These are phyloP conservation scores for Rhizopus stolonifer DNA, from an alignment of 371 early-diverging fungal genomes.

Conservation along the genomic window DNA sequence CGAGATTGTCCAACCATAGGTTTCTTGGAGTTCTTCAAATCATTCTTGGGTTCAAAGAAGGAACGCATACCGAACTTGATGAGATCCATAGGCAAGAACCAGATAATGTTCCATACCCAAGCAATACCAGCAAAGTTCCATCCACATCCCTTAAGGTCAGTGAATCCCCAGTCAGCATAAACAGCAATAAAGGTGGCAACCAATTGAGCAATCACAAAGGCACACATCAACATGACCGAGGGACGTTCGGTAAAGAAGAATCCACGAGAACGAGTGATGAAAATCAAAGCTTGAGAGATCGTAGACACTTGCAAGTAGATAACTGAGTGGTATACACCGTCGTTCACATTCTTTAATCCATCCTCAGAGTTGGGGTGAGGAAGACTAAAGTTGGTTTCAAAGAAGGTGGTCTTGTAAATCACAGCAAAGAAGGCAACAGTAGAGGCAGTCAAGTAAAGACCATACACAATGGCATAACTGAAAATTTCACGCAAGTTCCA, in stretches of 20 bases:
- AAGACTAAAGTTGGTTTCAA: constrained; percentile 28
- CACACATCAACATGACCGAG: constrained; percentile 50
- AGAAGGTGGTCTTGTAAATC: constrained; percentile 46
- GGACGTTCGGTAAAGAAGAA: constrained; percentile 61
- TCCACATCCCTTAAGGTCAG: constrained; percentile 55
- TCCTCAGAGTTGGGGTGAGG: constrained; percentile 33
- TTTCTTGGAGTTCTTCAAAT: constrained; percentile 32
- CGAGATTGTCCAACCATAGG: constrained; percentile 41
- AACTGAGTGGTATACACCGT: constrained; percentile 50
- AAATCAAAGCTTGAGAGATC: constrained; percentile 62
- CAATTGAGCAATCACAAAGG: constrained; percentile 59
- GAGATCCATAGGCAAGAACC: constrained; percentile 74
- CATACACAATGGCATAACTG: constrained; percentile 56
- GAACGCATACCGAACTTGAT: constrained; percentile 72
- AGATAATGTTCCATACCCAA: constrained; percentile 80
- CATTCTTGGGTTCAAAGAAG: constrained; percentile 54
- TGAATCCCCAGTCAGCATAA: constrained; percentile 65
- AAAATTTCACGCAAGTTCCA: constrained; percentile 65
- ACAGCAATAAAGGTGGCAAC: constrained; percentile 62
- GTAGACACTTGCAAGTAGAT: constrained; percentile 61
- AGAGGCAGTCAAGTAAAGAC: constrained; percentile 57
- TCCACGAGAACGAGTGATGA: constrained; percentile 62
- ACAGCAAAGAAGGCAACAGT: constrained; percentile 57
- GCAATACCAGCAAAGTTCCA: constrained; percentile 65
- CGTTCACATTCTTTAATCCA: constrained; percentile 41